Conservation (phyloP, 352 stramenopile species). For the Phytophthora ramorum region DNA sequence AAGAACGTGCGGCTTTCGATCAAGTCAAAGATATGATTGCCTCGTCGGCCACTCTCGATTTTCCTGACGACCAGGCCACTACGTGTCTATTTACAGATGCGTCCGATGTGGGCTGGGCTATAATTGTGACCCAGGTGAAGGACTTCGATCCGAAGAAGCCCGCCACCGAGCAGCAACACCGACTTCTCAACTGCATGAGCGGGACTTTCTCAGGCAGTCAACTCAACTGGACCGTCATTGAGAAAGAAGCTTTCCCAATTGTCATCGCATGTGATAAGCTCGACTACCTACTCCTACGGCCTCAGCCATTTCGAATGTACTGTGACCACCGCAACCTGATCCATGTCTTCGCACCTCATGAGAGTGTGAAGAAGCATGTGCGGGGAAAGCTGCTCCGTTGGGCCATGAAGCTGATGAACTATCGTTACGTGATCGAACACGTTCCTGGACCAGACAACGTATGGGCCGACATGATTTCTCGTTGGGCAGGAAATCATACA, state of each 20-base stretch:
- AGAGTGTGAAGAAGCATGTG: background rate
- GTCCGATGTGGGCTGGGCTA: background rate
- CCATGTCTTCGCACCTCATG: background rate
- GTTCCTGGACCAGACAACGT: background rate
- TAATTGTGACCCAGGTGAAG: slow-evolving; percentile 4
- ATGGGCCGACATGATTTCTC: background rate
- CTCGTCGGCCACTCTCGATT: background rate
- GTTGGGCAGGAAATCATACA: too few relatives aligned
- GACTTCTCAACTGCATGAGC: background rate
- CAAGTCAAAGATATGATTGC: background rate
- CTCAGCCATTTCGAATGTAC: background rate
- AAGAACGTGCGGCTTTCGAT: background rate
- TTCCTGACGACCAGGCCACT: background rate
- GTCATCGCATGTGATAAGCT: background rate
- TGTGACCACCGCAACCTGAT: background rate
- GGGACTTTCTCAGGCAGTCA: slow-evolving; percentile 3
- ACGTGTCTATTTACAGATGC: slow-evolving; percentile 5
- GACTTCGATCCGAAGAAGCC: background rate
- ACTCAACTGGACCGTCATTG: background rate
- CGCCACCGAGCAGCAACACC: background rate
- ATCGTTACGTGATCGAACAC: background rate
- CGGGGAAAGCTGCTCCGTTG: background rate
- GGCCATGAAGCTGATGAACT: background rate
- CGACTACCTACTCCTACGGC: background rate
- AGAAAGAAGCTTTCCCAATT: slow-evolving; percentile 1